Evolutionary conservation across 2,329 filamentous ascomycete species (phyloP), one percentile per base, ranked within the genome.

Genomic region (Chalaropsis thielavioides): DNA sequence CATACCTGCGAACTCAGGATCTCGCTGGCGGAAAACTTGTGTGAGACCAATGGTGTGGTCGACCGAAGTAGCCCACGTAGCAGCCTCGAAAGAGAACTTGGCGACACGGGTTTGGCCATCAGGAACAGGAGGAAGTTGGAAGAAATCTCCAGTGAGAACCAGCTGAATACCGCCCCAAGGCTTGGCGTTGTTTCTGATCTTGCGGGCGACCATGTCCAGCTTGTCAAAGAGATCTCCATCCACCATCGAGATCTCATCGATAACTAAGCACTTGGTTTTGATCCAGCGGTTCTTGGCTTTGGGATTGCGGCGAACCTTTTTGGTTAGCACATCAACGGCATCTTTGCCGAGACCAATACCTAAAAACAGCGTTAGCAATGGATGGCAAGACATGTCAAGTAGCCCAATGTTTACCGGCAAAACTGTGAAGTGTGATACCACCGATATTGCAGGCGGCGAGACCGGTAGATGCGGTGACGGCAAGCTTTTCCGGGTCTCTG

Each of bases 201-300:
- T 84, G 65, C 92, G 83, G 15, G 92, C 92, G 69, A 99, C 88
- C 67, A 88, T 83, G 68, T 95, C 91, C 19, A 99, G 81, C 74
- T 99, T 99, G 77, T 99, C 94, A 69, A 97, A 99, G 0, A 99
- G 80, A 41, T 96, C 92, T 0, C 90, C 94, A 71, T 99, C 94
- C 3, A 99, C 92, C 95, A 99, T 99, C 13, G 94, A 97, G 2
- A 99, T 86, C 73, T 99, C 94, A 74, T 99, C 94, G 70, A 99
- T 83, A 69, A 99, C 81, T 27, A 99, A 81, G 13, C 90, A 84
- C 72, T 92, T 95, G 0, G 91, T 95, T 65, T 85, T 84, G 69
- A 95, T 76, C 95, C 95, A 99, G 49, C 92, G 83, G 68, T 85
- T 87, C 72, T 89, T 92, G 24, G 91, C 90, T 73, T 96, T 97